Evolutionary conservation across 306 rosid genomes (phyloP).

Genomic region (Gastrolobium villosum): DNA sequence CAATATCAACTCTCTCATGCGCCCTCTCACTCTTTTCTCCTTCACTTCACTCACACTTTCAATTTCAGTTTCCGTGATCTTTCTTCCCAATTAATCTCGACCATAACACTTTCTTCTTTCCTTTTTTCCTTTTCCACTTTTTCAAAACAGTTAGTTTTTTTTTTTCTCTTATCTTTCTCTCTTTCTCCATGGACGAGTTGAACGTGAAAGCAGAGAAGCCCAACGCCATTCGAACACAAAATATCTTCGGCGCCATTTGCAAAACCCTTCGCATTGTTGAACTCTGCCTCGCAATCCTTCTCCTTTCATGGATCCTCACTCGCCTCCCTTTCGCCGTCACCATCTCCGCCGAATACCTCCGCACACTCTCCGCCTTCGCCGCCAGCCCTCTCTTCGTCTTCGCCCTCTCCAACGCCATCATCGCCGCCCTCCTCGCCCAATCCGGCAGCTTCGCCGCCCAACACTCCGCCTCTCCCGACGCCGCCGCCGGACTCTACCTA

Average conservation of each 20-base stretch:
- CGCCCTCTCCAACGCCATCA: slow-evolving; percentile 79
- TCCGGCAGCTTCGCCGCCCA: slow-evolving; percentile 49
- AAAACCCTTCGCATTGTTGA: slow-evolving; percentile 67
- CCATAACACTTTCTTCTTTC: too few species aligned
- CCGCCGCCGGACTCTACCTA: slow-evolving; percentile 45
- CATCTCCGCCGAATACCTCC: slow-evolving; percentile 58
- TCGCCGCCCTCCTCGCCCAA: slow-evolving; percentile 69
- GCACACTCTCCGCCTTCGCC: slow-evolving; percentile 50
- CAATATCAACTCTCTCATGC: slow-evolving; percentile 11
- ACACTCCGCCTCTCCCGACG: background rate
- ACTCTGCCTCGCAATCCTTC: slow-evolving; percentile 47
- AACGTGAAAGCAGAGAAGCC: slow-evolving; percentile 50
- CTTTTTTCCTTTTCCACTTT: too few species aligned
- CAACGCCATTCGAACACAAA: slow-evolving; percentile 44
- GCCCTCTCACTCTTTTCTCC: background rate
- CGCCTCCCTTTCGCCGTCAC: slow-evolving; percentile 71
- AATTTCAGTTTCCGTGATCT: background rate
- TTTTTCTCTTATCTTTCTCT: background rate
- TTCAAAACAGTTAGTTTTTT: background rate
- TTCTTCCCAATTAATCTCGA: background rate
- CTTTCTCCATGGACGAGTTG: slow-evolving; percentile 50
- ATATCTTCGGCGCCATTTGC: slow-evolving; percentile 51
- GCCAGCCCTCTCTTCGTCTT: slow-evolving; percentile 78
- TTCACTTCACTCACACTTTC: slow-evolving; percentile 1
- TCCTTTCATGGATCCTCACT: slow-evolving; percentile 68